A percentile compares a stretch with the other conserved stretches of the same genome.
phyloP scores from a whole-genome alignment of 257 asterid species.

The Rhazya stricta region DNA sequence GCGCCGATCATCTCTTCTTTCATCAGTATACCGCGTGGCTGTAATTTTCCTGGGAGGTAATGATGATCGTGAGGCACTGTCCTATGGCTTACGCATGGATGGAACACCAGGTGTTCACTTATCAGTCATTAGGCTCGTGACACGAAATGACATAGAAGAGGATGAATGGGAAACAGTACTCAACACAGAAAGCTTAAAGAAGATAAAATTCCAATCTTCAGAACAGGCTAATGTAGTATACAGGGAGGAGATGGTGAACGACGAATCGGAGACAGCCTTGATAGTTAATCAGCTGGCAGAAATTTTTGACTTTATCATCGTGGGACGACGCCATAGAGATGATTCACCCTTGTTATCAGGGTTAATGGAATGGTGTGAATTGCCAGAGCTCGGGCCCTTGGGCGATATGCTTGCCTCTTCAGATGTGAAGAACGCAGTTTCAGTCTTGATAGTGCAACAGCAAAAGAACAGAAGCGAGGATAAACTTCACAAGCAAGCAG shows the following conservation, averaged over 20 bases:
- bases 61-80: constrained; percentile 26
- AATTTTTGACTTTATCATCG: constrained; percentile 39
- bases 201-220: neutral
- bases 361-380: constrained; percentile 59
- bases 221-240: neutral
- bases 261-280: constrained; percentile 27
- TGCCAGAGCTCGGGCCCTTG: constrained; percentile 64
- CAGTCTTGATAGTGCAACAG: constrained; percentile 65
- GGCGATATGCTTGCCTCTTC: constrained; percentile 68
- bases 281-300: constrained; percentile 8
- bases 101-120: constrained; percentile 16
- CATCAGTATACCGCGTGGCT: constrained; percentile 11
- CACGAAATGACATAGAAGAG: neutral
- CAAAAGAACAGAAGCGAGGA: constrained; percentile 27
- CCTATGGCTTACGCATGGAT: constrained; percentile 22
- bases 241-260: constrained; percentile 12
- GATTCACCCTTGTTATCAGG: constrained; percentile 55
- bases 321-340: constrained; percentile 54
- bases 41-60: constrained; percentile 21
- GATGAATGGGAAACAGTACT: constrained; percentile 21
- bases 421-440: constrained; percentile 46
- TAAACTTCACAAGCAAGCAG: neutral
- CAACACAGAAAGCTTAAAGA: constrained; percentile 15
- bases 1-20: neutral
- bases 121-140: constrained; percentile 9